phyloP scores from a whole-genome alignment of 2,329 filamentous ascomycete species.

The Lecanicillium sp. region DNA sequence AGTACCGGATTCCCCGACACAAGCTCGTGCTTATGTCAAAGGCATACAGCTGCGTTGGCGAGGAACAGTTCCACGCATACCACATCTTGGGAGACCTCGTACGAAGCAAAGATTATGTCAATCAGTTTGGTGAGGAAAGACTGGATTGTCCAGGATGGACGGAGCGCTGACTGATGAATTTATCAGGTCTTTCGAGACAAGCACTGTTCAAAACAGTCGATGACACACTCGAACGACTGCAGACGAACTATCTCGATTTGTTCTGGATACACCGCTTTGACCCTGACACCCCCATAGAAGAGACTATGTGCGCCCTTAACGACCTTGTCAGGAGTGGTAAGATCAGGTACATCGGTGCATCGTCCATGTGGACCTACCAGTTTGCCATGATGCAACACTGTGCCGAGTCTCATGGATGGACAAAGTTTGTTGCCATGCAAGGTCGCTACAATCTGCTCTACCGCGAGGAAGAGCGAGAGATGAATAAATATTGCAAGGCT shows the following conservation, averaged over 20 bases:
- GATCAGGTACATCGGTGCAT: slow-evolving; percentile 46
- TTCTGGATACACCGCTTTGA: slow-evolving; percentile 49
- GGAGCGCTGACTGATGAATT: slow-evolving; percentile 46
- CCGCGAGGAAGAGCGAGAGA: slow-evolving; percentile 49
- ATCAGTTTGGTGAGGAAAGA: slow-evolving; percentile 26
- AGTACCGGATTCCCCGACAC: slow-evolving; percentile 45
- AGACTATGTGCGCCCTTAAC: slow-evolving; percentile 51
- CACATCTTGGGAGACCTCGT: slow-evolving; percentile 2
- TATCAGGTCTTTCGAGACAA: slow-evolving; percentile 44
- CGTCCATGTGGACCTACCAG: slow-evolving; percentile 34
- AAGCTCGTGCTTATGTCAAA: slow-evolving; percentile 52
- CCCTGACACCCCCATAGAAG: slow-evolving; percentile 36
- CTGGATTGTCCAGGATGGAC: slow-evolving; percentile 42
- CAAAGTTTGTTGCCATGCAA: slow-evolving; percentile 51
- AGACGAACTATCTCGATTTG: slow-evolving; percentile 48
- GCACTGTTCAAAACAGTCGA: slow-evolving; percentile 60
- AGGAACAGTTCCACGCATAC: slow-evolving; percentile 16
- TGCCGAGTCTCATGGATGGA: slow-evolving; percentile 46
- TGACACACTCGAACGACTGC: slow-evolving; percentile 44
- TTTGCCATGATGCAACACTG: slow-evolving; percentile 41
- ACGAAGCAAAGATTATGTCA: slow-evolving; percentile 17
- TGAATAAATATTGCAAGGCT: slow-evolving; percentile 31
- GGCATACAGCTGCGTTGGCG: slow-evolving; percentile 39
- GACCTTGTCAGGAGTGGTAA: slow-evolving; percentile 49
- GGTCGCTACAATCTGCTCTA: slow-evolving; percentile 47